Evolutionary conservation across 805 yeast species (phyloP).

Genomic region (Starmerella floris): DNA sequence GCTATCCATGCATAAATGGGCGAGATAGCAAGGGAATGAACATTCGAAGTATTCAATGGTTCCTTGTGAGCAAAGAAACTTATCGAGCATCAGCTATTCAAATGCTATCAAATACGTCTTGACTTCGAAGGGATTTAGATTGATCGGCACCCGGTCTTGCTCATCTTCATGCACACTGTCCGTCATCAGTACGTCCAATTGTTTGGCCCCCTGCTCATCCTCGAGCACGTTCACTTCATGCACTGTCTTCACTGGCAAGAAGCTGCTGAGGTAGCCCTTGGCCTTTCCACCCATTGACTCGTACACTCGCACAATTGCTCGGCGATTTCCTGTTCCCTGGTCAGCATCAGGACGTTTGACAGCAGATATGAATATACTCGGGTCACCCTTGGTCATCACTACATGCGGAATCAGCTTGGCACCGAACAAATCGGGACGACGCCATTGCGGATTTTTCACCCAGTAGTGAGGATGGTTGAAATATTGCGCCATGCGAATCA

Average conservation of each 20-base stretch:
- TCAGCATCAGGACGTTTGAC: constrained; percentile 86
- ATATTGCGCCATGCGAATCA: constrained; percentile 63
- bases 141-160: constrained; percentile 25
- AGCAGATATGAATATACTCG: constrained; percentile 54
- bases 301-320: constrained; percentile 61
- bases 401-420: constrained; percentile 10
- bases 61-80: too few relatives aligned
- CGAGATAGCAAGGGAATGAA: too few relatives aligned
- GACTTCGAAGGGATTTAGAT: constrained; percentile 66
- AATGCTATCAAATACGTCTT: constrained; percentile 43
- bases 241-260: constrained; percentile 40
- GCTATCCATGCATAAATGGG: too few relatives aligned
- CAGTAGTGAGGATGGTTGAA: constrained; percentile 46
- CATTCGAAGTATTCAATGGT: too few relatives aligned
- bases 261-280: constrained; percentile 37
- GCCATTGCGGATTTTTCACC: constrained; percentile 9
- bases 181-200: constrained; percentile 22
- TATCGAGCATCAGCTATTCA: neutral
- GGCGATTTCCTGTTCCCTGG: constrained; percentile 35
- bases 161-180: constrained; percentile 13
- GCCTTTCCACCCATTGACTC: constrained; percentile 79
- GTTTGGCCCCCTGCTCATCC: constrained; percentile 27
- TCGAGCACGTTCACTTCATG: constrained; percentile 34
- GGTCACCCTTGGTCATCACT: constrained; percentile 32
- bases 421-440: constrained; percentile 6